Evolutionary conservation across 176 grass and related monocot genomes (phyloP).

Genomic region (Urochloa ruziziensis): DNA sequence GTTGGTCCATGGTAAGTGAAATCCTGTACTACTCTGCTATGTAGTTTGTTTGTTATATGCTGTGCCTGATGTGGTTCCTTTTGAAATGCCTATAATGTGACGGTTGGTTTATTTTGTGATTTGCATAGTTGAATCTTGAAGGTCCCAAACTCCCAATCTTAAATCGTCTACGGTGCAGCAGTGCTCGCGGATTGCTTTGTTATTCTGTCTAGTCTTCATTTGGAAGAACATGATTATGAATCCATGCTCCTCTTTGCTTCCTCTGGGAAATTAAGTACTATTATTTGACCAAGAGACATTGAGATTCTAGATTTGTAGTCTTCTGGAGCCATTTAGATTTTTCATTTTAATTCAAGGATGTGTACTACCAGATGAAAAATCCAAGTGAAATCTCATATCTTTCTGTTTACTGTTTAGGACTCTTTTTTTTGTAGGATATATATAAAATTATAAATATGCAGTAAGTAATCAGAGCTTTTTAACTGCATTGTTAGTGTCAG

Average conservation of each 20-base stretch:
- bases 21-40: not conserved
- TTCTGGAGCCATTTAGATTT: not conserved
- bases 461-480: not conserved
- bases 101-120: not conserved
- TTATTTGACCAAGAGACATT: not conserved
- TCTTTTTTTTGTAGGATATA: not conserved
- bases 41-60: constrained; percentile 1
- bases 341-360: not conserved
- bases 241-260: not conserved
- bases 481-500: not conserved
- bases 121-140: not conserved
- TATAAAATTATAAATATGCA: not conserved
- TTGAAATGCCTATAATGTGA: not conserved
- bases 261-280: too few relatives aligned
- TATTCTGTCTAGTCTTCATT: not conserved
- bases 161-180: not conserved
- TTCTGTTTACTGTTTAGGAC: not conserved
- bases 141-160: too few relatives aligned
- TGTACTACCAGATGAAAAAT: not conserved
- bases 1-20: constrained; percentile 5
- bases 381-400: not conserved
- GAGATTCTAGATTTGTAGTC: not conserved
- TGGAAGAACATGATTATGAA: not conserved
- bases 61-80: not conserved
- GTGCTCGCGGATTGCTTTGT: not conserved